Conservation (phyloP, 1,139 yeast genomes). For the Pichia sp. region DNA sequence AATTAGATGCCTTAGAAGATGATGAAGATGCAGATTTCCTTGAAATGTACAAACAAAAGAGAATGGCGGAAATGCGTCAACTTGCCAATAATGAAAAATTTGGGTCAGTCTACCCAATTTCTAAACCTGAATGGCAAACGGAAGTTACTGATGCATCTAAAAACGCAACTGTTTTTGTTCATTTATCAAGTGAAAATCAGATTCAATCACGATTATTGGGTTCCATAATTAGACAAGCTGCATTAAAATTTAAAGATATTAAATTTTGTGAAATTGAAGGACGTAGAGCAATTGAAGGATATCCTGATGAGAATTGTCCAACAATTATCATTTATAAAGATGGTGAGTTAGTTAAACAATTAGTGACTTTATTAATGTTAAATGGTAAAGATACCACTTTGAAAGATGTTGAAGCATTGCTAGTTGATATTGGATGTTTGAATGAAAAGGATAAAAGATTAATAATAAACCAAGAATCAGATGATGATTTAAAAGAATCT, state of each 20-base stretch:
- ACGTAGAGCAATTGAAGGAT: slow-evolving; percentile 81
- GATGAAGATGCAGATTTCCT: slow-evolving; percentile 32
- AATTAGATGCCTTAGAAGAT: slow-evolving; percentile 53
- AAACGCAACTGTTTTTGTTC: slow-evolving; percentile 60
- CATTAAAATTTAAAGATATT: slow-evolving; percentile 64
- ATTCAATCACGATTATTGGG: slow-evolving; percentile 69
- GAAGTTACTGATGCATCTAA: slow-evolving; percentile 81
- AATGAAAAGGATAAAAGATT: slow-evolving; percentile 61
- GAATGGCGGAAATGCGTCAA: slow-evolving; percentile 66
- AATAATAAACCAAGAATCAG: slow-evolving; percentile 56
- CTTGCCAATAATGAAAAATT: slow-evolving; percentile 57
- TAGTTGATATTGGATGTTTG: slow-evolving; percentile 63
- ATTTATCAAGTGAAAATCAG: slow-evolving; percentile 63
- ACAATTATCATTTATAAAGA: slow-evolving; percentile 77
- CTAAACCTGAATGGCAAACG: slow-evolving; percentile 79
- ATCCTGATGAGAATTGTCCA: slow-evolving; percentile 87
- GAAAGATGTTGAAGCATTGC: slow-evolving; percentile 62
- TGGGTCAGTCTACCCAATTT: slow-evolving; percentile 71
- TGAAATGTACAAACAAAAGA: slow-evolving; percentile 58
- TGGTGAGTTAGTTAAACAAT: slow-evolving; percentile 71
- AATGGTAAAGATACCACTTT: slow-evolving; percentile 77
- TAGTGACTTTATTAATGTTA: slow-evolving; percentile 67
- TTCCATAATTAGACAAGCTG: slow-evolving; percentile 45
- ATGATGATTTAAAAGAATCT: slow-evolving; percentile 43
- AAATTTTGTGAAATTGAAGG: slow-evolving; percentile 91